These are phyloP conservation scores for Ganoderma sinense DNA, from an alignment of 1,284 basidiomycete species.

Conservation along the genomic window DNA sequence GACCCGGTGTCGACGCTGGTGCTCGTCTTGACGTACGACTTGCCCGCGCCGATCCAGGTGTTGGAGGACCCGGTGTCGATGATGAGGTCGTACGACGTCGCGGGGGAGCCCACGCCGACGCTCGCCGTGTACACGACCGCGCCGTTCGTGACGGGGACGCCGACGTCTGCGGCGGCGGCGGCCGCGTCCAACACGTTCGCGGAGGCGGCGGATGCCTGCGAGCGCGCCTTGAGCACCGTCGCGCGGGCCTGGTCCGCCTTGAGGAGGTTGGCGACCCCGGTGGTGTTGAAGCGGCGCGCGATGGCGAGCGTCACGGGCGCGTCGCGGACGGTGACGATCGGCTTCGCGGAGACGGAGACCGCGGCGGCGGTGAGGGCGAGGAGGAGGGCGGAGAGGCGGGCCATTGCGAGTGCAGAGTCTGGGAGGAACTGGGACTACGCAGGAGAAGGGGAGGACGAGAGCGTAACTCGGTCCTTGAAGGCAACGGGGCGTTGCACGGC, in stretches of 20 bases:
- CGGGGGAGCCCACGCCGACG: slow-evolving; percentile 36
- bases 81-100: slow-evolving; percentile 36
- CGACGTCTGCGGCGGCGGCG: slow-evolving; percentile 35
- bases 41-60: slow-evolving; percentile 67
- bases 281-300: slow-evolving; percentile 35
- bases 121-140: slow-evolving; percentile 36
- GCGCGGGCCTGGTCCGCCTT: slow-evolving; percentile 37
- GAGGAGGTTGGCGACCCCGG: slow-evolving; percentile 28
- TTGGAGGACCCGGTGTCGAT: slow-evolving; percentile 54
- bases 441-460: slow-evolving; percentile 9
- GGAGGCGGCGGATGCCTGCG: slow-evolving; percentile 1
- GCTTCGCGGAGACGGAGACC: slow-evolving; percentile 30
- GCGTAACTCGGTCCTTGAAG: slow-evolving; percentile 18
- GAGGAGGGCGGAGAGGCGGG: slow-evolving; percentile 28
- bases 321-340: slow-evolving; percentile 35
- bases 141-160: slow-evolving; percentile 35
- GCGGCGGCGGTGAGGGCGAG: slow-evolving; percentile 29
- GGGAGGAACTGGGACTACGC: neutral
- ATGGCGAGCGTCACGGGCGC: slow-evolving; percentile 35
- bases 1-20: slow-evolving; percentile 46
- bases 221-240: slow-evolving; percentile 31
- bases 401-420: slow-evolving; percentile 22
- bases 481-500: neutral
- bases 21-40: slow-evolving; percentile 51
- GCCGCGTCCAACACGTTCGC: slow-evolving; percentile 26